These are phyloP conservation scores for Coemansia sp. DNA, from an alignment of 192 early-diverging fungal species.

Conservation along the genomic window DNA sequence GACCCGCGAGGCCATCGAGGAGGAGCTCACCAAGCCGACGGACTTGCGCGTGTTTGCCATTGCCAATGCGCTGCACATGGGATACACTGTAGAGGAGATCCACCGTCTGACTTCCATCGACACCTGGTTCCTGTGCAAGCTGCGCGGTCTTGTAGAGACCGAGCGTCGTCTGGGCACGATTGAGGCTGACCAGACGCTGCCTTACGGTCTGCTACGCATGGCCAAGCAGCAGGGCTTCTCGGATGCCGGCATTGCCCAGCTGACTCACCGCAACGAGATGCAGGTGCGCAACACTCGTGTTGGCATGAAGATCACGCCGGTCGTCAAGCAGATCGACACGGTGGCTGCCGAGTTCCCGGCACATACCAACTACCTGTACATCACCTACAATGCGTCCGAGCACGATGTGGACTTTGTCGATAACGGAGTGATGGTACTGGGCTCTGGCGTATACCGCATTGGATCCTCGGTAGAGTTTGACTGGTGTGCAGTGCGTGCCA, in stretches of 20 bases:
- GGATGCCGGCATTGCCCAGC: constrained; percentile 60
- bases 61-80: constrained; percentile 89
- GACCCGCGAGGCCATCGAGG: constrained; percentile 70
- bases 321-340: constrained; percentile 98
- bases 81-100: constrained; percentile 90
- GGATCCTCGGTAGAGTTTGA: constrained; percentile 98
- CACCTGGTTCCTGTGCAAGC: constrained; percentile 96
- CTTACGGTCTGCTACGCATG: constrained; percentile 60
- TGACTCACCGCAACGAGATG: constrained; percentile 80
- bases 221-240: constrained; percentile 98
- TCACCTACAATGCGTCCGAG: constrained; percentile 93
- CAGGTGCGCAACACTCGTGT: constrained; percentile 78
- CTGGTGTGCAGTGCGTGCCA: constrained; percentile 97
- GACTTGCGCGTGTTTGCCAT: constrained; percentile 96
- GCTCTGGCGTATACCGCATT: constrained; percentile 97
- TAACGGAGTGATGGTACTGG: constrained; percentile 94
- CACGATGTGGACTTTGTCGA: constrained; percentile 93
- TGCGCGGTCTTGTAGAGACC: constrained; percentile 81
- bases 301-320: constrained; percentile 81
- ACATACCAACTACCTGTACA: constrained; percentile 97
- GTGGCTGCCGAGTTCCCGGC: constrained; percentile 98
- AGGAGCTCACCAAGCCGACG: constrained; percentile 85
- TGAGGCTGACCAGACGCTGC: constrained; percentile 53
- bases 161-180: constrained; percentile 63
- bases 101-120: constrained; percentile 90